Evolutionary conservation across 164 flowering plant species (phyloP).

Genomic region (grape (Vitis vinifera)): ASM3070453v1 NC_081811.1:5304001-5304500

Average conservation of each 20-base stretch:
- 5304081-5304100: slow-evolving; percentile 99
- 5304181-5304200: slow-evolving; percentile 80
- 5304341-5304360: background rate
- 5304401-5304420: background rate
- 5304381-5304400: background rate
- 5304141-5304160: slow-evolving; percentile 95
- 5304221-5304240: slow-evolving; percentile 86
- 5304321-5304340: background rate
- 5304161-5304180: slow-evolving; percentile 94
- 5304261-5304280: slow-evolving; percentile 95
- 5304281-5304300: slow-evolving; percentile 92
- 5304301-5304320: slow-evolving; percentile 57
- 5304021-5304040: background rate
- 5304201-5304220: slow-evolving; percentile 99
- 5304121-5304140: slow-evolving; percentile 90
- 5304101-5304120: slow-evolving; percentile 97
- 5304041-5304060: background rate
- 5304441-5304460: too few species aligned
- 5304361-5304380: background rate
- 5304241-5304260: slow-evolving; percentile 95
- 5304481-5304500: too few species aligned
- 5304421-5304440: background rate
- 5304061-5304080: background rate
- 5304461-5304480: too few species aligned
- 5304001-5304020: background rate